These are phyloP conservation scores for Davidsoniella virescens DNA, from an alignment of 2,329 filamentous ascomycete genomes.

Conservation along the genomic window DNA sequence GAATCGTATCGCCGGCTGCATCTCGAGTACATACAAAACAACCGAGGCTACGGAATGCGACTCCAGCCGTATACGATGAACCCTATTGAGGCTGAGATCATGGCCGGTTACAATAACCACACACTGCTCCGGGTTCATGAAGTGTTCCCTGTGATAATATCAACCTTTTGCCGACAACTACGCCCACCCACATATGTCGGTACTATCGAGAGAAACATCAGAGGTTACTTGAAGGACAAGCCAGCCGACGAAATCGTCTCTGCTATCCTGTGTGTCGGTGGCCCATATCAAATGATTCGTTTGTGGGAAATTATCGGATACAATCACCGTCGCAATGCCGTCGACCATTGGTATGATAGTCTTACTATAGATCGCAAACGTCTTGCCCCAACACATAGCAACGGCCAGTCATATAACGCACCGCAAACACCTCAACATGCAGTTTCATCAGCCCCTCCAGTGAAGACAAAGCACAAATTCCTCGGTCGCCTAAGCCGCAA, in stretches of 20 bases:
- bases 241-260: slow-evolving; percentile 46
- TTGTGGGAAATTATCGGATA: slow-evolving; percentile 54
- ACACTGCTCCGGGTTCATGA: slow-evolving; percentile 48
- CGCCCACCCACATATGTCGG: slow-evolving; percentile 50
- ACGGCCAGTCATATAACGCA: background rate
- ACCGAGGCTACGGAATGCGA: slow-evolving; percentile 34
- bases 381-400: slow-evolving; percentile 6
- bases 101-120: slow-evolving; percentile 48
- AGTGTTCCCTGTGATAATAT: slow-evolving; percentile 46
- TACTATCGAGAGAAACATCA: slow-evolving; percentile 42
- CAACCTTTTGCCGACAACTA: slow-evolving; percentile 45
- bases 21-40: slow-evolving; percentile 36
- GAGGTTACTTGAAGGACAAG: slow-evolving; percentile 46
- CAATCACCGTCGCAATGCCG: slow-evolving; percentile 39
- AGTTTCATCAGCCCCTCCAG: slow-evolving; percentile 18
- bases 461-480: slow-evolving; percentile 36
- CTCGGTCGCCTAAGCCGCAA: slow-evolving; percentile 38
- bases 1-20: slow-evolving; percentile 46
- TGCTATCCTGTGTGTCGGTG: slow-evolving; percentile 43
- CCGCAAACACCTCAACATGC: background rate
- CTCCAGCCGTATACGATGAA: slow-evolving; percentile 41
- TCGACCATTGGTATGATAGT: slow-evolving; percentile 42
- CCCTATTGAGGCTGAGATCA: slow-evolving; percentile 44
- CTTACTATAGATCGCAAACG: slow-evolving; percentile 27
- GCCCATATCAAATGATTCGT: slow-evolving; percentile 44